phyloP scores from a whole-genome alignment of 176 grass and related monocot genomes.

The Musa acuminata region DNA sequence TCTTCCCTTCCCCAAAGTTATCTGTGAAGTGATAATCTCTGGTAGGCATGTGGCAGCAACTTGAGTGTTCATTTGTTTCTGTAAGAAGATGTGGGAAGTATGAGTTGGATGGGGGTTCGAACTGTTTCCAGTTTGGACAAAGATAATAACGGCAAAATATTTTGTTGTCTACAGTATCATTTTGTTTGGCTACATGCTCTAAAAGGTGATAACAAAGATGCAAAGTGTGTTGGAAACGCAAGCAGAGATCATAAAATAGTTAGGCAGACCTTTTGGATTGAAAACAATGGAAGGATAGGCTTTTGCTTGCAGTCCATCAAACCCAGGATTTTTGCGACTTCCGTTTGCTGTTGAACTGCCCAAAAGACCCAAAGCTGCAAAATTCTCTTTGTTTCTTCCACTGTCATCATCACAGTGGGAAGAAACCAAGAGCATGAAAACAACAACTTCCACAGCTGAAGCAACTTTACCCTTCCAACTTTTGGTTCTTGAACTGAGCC shows the following conservation, averaged over 20 bases:
- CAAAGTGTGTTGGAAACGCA: not conserved
- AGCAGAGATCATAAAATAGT: not conserved
- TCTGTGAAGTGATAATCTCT: too few relatives aligned
- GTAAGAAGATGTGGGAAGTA: too few relatives aligned
- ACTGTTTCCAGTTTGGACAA: too few relatives aligned
- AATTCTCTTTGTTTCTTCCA: constrained; percentile 10
- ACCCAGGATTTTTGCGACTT: too few relatives aligned
- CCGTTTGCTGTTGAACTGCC: too few relatives aligned
- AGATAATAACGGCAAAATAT: not conserved
- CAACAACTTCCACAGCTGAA: not conserved
- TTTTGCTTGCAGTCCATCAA: not conserved
- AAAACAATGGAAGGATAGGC: not conserved
- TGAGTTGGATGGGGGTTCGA: too few relatives aligned
- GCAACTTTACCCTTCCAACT: constrained; percentile 11
- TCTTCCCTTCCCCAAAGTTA: too few relatives aligned
- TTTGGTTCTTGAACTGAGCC: not conserved
- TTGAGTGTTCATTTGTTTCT: too few relatives aligned
- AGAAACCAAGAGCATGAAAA: not conserved
- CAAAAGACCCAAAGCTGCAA: constrained; percentile 12
- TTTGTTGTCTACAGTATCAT: not conserved
- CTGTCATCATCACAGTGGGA: constrained; percentile 7
- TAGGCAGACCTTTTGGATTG: not conserved
- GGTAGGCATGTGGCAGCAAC: too few relatives aligned
- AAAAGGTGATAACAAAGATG: not conserved
- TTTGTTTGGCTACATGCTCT: not conserved